Evolutionary conservation across 139 green algal genomes (phyloP).

Genomic region (Micractinium conductrix): DNA sequence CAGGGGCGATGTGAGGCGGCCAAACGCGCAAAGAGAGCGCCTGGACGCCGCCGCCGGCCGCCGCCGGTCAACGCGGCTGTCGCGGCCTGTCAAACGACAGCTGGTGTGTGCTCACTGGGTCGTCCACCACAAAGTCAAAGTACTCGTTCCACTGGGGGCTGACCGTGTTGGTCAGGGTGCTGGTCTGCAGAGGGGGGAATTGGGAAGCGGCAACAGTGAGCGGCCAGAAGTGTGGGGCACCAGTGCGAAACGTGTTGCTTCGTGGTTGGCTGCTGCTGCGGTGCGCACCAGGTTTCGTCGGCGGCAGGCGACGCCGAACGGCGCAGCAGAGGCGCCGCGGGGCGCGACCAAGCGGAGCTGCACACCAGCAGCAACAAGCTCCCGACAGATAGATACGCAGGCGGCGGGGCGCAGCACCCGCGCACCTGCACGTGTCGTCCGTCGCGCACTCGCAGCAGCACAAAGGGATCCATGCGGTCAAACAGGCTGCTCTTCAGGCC

Average conservation of each 20-base stretch:
- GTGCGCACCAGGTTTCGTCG: too few species aligned
- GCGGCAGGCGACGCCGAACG: neutral
- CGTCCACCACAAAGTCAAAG: constrained; percentile 65
- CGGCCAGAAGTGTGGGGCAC: too few species aligned
- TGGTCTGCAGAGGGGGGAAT: constrained; percentile 7
- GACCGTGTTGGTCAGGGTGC: constrained; percentile 49
- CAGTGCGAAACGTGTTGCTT: too few species aligned
- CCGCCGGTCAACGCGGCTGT: neutral
- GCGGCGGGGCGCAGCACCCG: too few species aligned
- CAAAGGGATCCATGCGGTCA: constrained; percentile 61
- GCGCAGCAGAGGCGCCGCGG: neutral
- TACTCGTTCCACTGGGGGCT: constrained; percentile 68
- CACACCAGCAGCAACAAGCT: too few species aligned
- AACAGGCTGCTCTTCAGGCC: constrained; percentile 53
- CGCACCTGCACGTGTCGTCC: neutral
- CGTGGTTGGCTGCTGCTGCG: too few species aligned
- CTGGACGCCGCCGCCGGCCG: too few species aligned
- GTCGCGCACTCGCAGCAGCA: constrained; percentile 34
- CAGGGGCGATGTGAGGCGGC: too few species aligned
- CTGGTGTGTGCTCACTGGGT: constrained; percentile 2
- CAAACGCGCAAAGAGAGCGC: neutral
- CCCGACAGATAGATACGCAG: too few species aligned
- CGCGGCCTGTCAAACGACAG: neutral
- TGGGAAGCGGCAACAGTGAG: too few species aligned
- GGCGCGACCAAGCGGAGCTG: too few species aligned